Evolutionary conservation across 805 yeast genomes (phyloP).

Genomic region (Cyberlindnera americana): DNA sequence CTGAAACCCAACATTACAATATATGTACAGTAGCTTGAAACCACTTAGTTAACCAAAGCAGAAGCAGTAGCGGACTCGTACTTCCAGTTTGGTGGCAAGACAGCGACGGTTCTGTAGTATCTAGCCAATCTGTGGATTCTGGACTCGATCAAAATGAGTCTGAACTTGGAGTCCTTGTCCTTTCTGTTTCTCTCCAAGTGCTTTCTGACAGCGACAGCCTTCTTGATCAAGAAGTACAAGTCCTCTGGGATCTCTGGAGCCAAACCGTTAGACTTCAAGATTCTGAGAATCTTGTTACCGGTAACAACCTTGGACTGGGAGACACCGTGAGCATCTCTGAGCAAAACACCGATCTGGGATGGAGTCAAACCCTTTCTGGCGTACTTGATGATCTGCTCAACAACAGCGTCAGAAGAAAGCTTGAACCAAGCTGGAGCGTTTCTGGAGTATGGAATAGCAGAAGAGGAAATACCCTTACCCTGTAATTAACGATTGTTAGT

Average conservation of each 20-base stretch:
- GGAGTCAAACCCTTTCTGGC: constrained; percentile 99
- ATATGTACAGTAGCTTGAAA: constrained; percentile 6
- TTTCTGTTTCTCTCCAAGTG: constrained; percentile 99
- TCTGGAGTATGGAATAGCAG: constrained; percentile 99
- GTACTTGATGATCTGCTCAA: constrained; percentile 98
- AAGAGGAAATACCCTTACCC: constrained; percentile 99
- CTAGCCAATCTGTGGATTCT: constrained; percentile 99
- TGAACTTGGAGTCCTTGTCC: constrained; percentile 99
- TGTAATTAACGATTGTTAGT: constrained; percentile 43
- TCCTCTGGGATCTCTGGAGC: constrained; percentile 99
- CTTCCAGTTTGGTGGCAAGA: constrained; percentile 99
- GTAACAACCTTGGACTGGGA: constrained; percentile 96
- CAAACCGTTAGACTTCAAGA: constrained; percentile 98
- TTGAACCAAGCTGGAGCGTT: constrained; percentile 99
- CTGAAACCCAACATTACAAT: constrained; percentile 6
- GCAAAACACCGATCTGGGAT: constrained; percentile 98
- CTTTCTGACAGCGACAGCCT: constrained; percentile 99
- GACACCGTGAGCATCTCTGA: constrained; percentile 99
- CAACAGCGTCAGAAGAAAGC: constrained; percentile 89
- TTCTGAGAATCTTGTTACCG: constrained; percentile 99
- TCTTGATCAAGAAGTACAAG: constrained; percentile 97
- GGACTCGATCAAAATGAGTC: constrained; percentile 99
- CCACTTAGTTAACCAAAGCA: constrained; percentile 92
- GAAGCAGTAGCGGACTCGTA: constrained; percentile 99
- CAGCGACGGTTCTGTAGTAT: constrained; percentile 99